Base-by-base conservation (phyloP, 1,284 basidiomycete genomes). In the Stygiomarasmius scandens region DNA sequence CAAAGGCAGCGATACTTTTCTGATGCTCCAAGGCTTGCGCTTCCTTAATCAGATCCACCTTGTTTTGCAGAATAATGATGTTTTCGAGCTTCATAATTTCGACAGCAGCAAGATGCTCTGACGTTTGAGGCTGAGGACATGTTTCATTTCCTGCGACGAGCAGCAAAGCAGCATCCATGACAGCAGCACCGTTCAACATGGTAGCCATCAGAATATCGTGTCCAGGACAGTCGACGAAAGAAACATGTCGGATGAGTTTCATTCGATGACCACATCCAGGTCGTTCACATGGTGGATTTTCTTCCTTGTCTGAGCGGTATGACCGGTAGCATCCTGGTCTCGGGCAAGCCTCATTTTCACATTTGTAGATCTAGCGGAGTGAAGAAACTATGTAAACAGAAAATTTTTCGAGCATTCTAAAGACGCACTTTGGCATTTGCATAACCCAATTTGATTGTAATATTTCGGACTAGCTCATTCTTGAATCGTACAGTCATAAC, bases 21-120 rank as follows among this genome's bases (percentile, higher is more conserved):
- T 95, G 89, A 69, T 98, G 95, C 71, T 96, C 95, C 52, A 94
- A 74, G 6, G 95, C 95, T 67, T 95, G 92, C 41, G 87, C 81
- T 72, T 97, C 93, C 73, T 95, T 92, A 71, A 97, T 96, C 64
- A 97, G 73, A 77, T 97, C 95, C 67, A 97, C 95, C 78, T 98
- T 98, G 77, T 97, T 97, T 71, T 98, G 97, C 49, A 99, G 78
- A 63, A 98, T 98, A 74, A 99, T 96, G 71, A 99, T 97, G 73
- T 99, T 92, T 71, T 98, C 88, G 62, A 98, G 84, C 77, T 97
- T 96, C 95, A 99, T 99, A 75, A 99, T 98, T 76, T 99, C 96
- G 55, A 99, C 94, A 3, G 97, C 96, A 29, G 97, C 97, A 58
- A 99, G 77, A 82, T 99, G 97, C 76, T 99, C 97, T 16, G 93